A percentile compares a stretch with the other conserved stretches of the same genome.
These are phyloP conservation scores for Coemansia sp. DNA, from an alignment of 192 early-diverging fungal species.

Conservation along the genomic window DNA sequence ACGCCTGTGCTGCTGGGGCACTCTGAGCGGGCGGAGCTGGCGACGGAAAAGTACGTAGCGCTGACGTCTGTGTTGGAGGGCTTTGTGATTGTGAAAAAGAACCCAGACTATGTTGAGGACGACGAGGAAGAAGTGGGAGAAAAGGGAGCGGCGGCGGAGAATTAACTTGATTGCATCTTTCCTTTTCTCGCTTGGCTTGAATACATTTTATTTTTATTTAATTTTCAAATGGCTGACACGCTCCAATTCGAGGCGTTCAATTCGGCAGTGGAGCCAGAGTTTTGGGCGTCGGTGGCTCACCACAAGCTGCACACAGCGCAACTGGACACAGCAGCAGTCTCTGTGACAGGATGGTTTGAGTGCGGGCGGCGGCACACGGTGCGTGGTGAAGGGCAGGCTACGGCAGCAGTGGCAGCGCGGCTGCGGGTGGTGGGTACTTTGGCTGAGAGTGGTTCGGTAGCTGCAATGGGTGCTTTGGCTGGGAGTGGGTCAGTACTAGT, in stretches of 20 bases:
- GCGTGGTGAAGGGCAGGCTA: slow-evolving; percentile 22
- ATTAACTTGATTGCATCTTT: no score
- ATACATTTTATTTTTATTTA: not conserved
- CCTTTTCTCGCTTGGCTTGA: no score
- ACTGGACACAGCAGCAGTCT: slow-evolving; percentile 63
- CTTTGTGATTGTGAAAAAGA: slow-evolving; percentile 94
- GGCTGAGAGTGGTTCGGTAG: slow-evolving; percentile 13
- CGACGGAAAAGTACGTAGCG: slow-evolving; percentile 92
- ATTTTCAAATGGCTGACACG: no score
- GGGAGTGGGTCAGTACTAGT: slow-evolving; percentile 8
- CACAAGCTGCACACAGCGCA: slow-evolving; percentile 82
- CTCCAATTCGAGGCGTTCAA: slow-evolving; percentile 83
- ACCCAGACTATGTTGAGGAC: slow-evolving; percentile 80
- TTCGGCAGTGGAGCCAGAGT: slow-evolving; percentile 83
- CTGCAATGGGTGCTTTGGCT: not conserved
- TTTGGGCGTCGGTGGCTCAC: slow-evolving; percentile 82
- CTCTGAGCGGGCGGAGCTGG: slow-evolving; percentile 96
- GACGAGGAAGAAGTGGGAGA: slow-evolving; percentile 42
- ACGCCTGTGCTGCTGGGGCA: slow-evolving; percentile 96
- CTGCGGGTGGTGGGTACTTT: slow-evolving; percentile 59
- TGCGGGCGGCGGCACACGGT: slow-evolving; percentile 56
- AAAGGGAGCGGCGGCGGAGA: no score
- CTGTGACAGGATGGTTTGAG: slow-evolving; percentile 64
- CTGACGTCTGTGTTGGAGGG: slow-evolving; percentile 87
- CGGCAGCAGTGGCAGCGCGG: slow-evolving; percentile 56